Percentiles rank a stretch among this genome's conserved stretches.
Evolutionary conservation across 2,329 filamentous ascomycete genomes (phyloP).

Genomic region (Septoria petroselini): DNA sequence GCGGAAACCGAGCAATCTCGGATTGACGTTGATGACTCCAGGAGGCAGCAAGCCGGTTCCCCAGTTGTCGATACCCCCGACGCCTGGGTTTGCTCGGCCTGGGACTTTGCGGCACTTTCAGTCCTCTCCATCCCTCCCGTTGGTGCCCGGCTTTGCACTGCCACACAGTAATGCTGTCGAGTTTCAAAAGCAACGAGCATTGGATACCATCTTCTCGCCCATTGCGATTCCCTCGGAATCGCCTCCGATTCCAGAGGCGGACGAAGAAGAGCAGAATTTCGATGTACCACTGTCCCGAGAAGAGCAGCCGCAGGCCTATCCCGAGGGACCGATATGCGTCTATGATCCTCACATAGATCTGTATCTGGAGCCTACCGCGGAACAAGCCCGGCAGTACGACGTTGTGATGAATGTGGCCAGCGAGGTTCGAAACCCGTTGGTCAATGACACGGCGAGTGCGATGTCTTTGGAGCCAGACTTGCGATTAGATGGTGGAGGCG

Average conservation of each 20-base stretch:
- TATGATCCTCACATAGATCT: conserved; percentile 75
- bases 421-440: conserved; percentile 75
- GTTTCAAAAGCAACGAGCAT: conserved; percentile 20
- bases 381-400: conserved; percentile 74
- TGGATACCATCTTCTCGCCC: conserved; percentile 36
- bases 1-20: conserved; percentile 72
- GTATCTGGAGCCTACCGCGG: conserved; percentile 74
- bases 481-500: conserved; percentile 35
- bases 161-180: conserved; percentile 12
- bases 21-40: conserved; percentile 67
- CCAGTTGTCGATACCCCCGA: conserved; percentile 57
- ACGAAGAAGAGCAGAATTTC: conserved; percentile 53
- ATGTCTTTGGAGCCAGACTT: conserved; percentile 34
- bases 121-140: conserved; percentile 58
- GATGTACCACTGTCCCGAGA: conserved; percentile 58
- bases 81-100: conserved; percentile 53
- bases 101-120: conserved; percentile 57
- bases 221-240: conserved; percentile 19
- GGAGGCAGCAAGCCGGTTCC: conserved; percentile 57
- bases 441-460: conserved; percentile 23
- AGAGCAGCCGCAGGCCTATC: conserved; percentile 76
- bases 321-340: conserved; percentile 76
- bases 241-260: conserved; percentile 17
- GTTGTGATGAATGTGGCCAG: conserved; percentile 81
- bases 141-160: conserved; percentile 47